Evolutionary conservation across 371 early-diverging fungal genomes (phyloP), one percentile per base, ranked within the genome.

Genomic region (Actinomortierella wolfii): DNA sequence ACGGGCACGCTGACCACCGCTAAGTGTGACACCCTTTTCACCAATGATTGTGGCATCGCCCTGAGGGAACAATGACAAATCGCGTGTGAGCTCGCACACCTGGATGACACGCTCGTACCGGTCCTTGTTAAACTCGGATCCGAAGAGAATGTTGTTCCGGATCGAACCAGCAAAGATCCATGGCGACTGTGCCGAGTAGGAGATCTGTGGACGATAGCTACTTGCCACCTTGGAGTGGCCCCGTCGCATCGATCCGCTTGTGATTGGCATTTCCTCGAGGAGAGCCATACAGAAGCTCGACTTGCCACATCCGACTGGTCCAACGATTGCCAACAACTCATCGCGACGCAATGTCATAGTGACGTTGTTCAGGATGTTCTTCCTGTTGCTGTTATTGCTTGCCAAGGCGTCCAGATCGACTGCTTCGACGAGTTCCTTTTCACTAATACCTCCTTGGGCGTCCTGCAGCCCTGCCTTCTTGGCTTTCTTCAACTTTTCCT

Each of bases 1-100:
- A 24, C 93, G 80, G 14, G 81, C 80, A 25, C 80, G 70, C 57
- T 89, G 89, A 21, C 90, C 89, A 11, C 89, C 89, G 15, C 79
- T 82, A 20, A 90, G 64, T 17, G 82, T 84, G 39, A 81, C 73
- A 0, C 88, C 90, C 29, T 77, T 68, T 63, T 86, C 87, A n/a
- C 80, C 79, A 52, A 86, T 70, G 41, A 70, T 51, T 0, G 92
- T 90, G 59, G 75, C 47, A 53, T 90, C 92, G 6, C 89, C 89
- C 9, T 79, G 80, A 2, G 82, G 76, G 54, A 93, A 76, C 13
- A 78, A 77, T 29, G 82, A 76, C 1, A 92, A 54, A 62, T 92
- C 92, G 2, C 79, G 55, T 1, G 57, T 61, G 18, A 92, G 66
- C 1, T 83, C 87, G 26, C 83, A 83, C 7, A 60, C 67, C 6